A percentile compares a stretch with the other conserved stretches of the same genome.
Evolutionary conservation across 345 rosid species (phyloP).

Genomic region (Citrus reticulata): DNA sequence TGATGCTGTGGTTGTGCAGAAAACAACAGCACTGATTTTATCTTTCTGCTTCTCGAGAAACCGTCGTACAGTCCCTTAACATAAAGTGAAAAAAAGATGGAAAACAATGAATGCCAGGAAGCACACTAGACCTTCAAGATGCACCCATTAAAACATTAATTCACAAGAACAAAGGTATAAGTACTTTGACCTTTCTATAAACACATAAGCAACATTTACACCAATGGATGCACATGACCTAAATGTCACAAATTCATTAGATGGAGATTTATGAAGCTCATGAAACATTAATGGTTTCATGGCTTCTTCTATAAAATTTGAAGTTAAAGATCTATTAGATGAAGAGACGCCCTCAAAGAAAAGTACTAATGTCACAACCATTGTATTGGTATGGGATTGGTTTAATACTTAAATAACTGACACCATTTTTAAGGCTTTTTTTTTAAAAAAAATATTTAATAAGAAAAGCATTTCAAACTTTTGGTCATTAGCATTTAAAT

Average conservation of each 20-base stretch:
- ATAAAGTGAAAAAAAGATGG: conserved; percentile 21
- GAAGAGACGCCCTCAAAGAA: neutral
- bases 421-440: neutral
- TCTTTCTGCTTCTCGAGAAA: conserved; percentile 91
- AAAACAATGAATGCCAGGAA: neutral
- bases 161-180: neutral
- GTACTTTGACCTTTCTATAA: neutral
- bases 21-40: conserved; percentile 80
- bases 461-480: neutral
- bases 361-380: neutral
- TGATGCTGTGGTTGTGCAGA: conserved; percentile 72
- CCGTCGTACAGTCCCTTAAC: conserved; percentile 87
- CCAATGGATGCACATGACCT: neutral
- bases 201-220: neutral
- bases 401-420: neutral
- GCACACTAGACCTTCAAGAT: neutral
- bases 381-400: neutral
- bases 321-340: neutral
- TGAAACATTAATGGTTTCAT: neutral
- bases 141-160: conserved; percentile 2
- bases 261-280: neutral
- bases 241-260: neutral
- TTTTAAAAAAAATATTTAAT: neutral
- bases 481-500: neutral
- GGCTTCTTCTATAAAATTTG: neutral